Base-by-base conservation (phyloP, 177 flowering plant genomes). In the Vitis hybrid region DNA sequence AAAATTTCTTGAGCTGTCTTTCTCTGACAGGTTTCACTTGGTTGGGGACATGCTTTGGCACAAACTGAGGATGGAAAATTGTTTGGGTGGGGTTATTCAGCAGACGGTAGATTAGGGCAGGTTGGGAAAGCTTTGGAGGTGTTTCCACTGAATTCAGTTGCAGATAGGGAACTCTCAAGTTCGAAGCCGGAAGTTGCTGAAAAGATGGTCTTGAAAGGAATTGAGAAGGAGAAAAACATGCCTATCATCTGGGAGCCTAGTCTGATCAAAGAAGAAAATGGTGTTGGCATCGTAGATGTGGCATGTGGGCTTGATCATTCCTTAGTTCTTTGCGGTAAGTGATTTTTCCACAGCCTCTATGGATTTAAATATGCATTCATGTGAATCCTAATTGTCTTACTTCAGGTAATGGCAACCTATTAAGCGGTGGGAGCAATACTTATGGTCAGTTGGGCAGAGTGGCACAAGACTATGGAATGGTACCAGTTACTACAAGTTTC, bases 231-330 rank as follows among this genome's bases (percentile, higher is more conserved):
- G 81, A 85, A 84, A 41, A 68, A 84, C 74, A 91, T 95, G 97
- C 97, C 97, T 46, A 83, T 89, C 27, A 56, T 87, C n/a, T 95
- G 96, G 98, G 90, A 87, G 67, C 99, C 99, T 64, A 71, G 67
- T 67, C 76, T 84, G 41, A 73, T 91, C 51, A 79, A 81, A 78
- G 98, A 91, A 74, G 53, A 84, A 11, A 50, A 60, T 58, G 90
- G 79, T 62, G 64, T 77, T 50, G 72, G 83, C 58, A 91, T 91
- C 58, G 74, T 71, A 6, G 98, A 91, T 80, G 74, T 95, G 50
- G 87, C 97, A 9, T 93, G 97, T 78, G 99, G 99, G 32, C 84
- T 87, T 65, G 99, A 95, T 76, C 98, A 95, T 80, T 90, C 98
- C 74, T 77, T 95, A 67, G 78, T 88, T 68, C 90, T 95, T 74